These are phyloP conservation scores for Clarireedia homoeocarpa DNA, from an alignment of 2,329 filamentous ascomycete species.

Conservation along the genomic window DNA sequence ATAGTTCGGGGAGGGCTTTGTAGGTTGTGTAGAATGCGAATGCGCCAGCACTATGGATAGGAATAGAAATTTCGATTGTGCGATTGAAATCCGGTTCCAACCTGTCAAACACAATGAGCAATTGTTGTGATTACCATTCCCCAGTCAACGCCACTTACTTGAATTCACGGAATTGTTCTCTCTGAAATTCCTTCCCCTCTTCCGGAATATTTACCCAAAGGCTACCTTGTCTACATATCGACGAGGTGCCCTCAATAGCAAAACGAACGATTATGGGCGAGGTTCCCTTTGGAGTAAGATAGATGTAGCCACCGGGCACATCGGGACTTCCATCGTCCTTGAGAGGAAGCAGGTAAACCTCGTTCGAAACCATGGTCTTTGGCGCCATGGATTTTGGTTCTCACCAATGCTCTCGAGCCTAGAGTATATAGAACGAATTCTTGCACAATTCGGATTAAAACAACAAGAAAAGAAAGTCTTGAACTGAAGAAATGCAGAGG, in stretches of 20 bases:
- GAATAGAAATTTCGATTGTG: slow-evolving; percentile 81
- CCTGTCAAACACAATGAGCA: slow-evolving; percentile 37
- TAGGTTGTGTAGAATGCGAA: slow-evolving; percentile 95
- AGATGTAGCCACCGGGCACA: slow-evolving; percentile 84
- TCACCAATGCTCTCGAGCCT: not conserved
- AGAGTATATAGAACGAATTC: not conserved
- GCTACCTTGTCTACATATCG: slow-evolving; percentile 88
- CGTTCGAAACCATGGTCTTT: slow-evolving; percentile 54
- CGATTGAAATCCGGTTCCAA: slow-evolving; percentile 89
- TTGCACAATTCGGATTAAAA: not conserved
- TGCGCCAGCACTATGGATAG: slow-evolving; percentile 73
- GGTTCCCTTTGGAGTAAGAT: slow-evolving; percentile 67
- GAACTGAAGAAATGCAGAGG: no score
- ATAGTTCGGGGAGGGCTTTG: slow-evolving; percentile 70
- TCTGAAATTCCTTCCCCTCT: slow-evolving; percentile 65
- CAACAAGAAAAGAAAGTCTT: not conserved
- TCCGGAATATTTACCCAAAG: slow-evolving; percentile 94
- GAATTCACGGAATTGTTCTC: slow-evolving; percentile 76
- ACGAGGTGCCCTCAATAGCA: slow-evolving; percentile 88
- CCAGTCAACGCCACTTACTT: slow-evolving; percentile 51
- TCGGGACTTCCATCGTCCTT: slow-evolving; percentile 90
- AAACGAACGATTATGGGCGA: slow-evolving; percentile 79
- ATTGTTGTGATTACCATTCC: no score
- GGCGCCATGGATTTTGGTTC: slow-evolving; percentile 40
- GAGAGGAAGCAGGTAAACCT: slow-evolving; percentile 82